These are phyloP conservation scores for Oxyria digyna DNA, from an alignment of 148 eudicot species.

Conservation along the genomic window DNA sequence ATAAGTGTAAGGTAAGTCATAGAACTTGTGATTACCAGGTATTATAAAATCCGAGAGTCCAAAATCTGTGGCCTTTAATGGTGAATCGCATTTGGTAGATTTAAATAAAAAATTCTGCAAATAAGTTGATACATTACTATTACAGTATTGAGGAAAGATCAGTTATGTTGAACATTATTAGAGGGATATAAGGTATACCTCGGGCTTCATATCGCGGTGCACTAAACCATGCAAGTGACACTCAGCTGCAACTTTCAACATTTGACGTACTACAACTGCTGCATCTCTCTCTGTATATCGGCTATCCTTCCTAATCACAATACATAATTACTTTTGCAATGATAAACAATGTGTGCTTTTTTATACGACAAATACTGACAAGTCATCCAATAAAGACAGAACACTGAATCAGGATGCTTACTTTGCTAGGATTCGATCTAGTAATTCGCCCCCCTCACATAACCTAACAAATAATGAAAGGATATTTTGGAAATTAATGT, in stretches of 20 bases:
- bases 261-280: constrained; percentile 83
- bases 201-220: constrained; percentile 99
- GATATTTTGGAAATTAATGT: neutral
- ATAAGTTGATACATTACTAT: neutral
- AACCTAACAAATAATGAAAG: constrained; percentile 32
- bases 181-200: constrained; percentile 29
- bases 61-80: constrained; percentile 93
- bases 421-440: constrained; percentile 94
- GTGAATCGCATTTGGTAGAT: constrained; percentile 62
- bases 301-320: constrained; percentile 60
- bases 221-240: constrained; percentile 96
- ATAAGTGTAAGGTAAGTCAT: constrained; percentile 3
- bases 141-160: constrained; percentile 5
- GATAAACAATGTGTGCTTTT: neutral
- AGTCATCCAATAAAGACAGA: neutral
- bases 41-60: constrained; percentile 93
- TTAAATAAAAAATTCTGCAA: constrained; percentile 86
- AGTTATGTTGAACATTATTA: neutral
- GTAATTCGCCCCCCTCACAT: constrained; percentile 95
- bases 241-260: constrained; percentile 99
- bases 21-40: constrained; percentile 57
- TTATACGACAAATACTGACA: neutral
- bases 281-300: constrained; percentile 96
- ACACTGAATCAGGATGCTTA: constrained; percentile 10
- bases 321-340: neutral